A percentile compares a stretch with the other conserved stretches of the same genome.
These are phyloP conservation scores for Phylloporus rhodoxanthus DNA, from an alignment of 768 basidiomycete species.

Conservation along the genomic window DNA sequence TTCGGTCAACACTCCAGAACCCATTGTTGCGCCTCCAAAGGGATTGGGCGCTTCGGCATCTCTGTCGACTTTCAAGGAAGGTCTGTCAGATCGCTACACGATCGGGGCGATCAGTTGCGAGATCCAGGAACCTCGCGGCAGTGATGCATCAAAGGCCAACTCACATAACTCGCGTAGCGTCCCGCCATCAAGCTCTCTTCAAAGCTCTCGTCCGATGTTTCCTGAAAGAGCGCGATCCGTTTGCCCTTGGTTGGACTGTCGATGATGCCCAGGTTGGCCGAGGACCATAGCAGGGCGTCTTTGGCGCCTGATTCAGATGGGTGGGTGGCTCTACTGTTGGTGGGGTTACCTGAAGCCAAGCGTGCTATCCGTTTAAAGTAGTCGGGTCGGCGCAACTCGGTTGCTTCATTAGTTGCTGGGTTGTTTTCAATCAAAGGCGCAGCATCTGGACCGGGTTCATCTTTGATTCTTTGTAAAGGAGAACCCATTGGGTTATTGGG, in stretches of 20 bases:
- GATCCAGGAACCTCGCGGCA: slow-evolving; percentile 6
- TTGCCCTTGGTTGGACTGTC: slow-evolving; percentile 70
- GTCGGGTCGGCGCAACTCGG: slow-evolving; percentile 63
- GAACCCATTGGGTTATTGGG: not conserved
- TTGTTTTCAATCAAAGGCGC: slow-evolving; percentile 48
- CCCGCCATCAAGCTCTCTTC: slow-evolving; percentile 81
- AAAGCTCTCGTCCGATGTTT: slow-evolving; percentile 79
- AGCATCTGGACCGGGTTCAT: slow-evolving; percentile 48
- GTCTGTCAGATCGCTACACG: slow-evolving; percentile 20
- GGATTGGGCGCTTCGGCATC: slow-evolving; percentile 12
- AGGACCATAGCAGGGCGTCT: slow-evolving; percentile 19
- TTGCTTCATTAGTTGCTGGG: slow-evolving; percentile 43
- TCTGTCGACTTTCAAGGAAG: slow-evolving; percentile 17
- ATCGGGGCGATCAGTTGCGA: slow-evolving; percentile 9
- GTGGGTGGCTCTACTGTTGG: slow-evolving; percentile 10
- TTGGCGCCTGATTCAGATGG: slow-evolving; percentile 8
- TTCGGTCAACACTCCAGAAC: slow-evolving; percentile 33
- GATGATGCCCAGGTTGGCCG: slow-evolving; percentile 49
- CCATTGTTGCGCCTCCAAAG: slow-evolving; percentile 4
- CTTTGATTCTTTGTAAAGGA: slow-evolving; percentile 2
- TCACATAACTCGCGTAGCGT: slow-evolving; percentile 71
- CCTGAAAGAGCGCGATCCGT: slow-evolving; percentile 69
- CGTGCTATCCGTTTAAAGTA: slow-evolving; percentile 61
- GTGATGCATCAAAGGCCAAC: slow-evolving; percentile 19
- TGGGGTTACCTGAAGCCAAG: slow-evolving; percentile 33